Evolutionary conservation across 2,329 filamentous ascomycete species (phyloP), one percentile per base, ranked within the genome.

Genomic region (Dothiorella sarmentorum): DNA sequence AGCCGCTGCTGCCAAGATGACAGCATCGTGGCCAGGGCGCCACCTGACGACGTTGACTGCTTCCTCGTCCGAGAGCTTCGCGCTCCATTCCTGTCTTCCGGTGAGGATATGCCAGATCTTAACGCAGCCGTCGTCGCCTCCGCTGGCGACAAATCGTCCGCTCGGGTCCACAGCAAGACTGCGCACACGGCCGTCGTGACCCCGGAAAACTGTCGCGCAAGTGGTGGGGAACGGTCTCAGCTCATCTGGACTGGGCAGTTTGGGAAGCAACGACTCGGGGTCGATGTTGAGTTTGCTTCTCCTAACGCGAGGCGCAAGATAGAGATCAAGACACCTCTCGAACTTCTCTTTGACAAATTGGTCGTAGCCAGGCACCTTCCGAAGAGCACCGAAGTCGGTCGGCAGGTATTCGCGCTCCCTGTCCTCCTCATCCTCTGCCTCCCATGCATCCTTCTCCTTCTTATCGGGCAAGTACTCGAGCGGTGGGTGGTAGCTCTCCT

Each of bases 231-330:
- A 99, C 2, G 94, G 94, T 68, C 91, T 91, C 59, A 99, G 81
- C 68, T 99, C 93, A 67, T 96, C 90, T 0, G 94, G 93, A 61
- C 89, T 90, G 7, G 95, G 94, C 7, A 99, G 81, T 72, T 97
- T 97, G 11, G 94, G 93, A 33, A 99, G 82, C 52, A 99, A 80
- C 35, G 91, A 96, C 73, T 89, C 89, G 3, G 94, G 94, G 67
- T 99, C 94, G 69, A 99, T 97, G 75, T 97, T 96, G 68, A 99
- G 84, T 73, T 92, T 89, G 78, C 92, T 97, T 73, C 95, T 89
- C 61, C 93, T 86, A 59, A 99, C 86, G 68, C 94, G 84, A 45
- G 95, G 94, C 15, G 95, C 94, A 61, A 99, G 82, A 73, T 99
- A 99, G 17, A 99, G 82, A 75, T 99, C 95, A 65, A 99, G 78